Base-by-base conservation (phyloP, 345 rosid genomes). In the Arabidopsis suecica region DNA sequence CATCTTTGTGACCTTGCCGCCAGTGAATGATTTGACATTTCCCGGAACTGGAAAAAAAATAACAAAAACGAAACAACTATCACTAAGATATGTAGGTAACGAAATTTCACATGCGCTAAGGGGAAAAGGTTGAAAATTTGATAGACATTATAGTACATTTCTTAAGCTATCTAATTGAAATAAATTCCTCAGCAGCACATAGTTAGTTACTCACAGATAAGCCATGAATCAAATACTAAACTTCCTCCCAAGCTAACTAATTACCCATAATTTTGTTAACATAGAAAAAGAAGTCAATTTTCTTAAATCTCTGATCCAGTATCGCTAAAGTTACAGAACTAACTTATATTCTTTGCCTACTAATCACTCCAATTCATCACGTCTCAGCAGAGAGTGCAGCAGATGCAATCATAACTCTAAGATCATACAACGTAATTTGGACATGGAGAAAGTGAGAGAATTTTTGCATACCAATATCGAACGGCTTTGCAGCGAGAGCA, bases 1-100 rank as follows among this genome's bases (percentile, higher is more conserved):
- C 92, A 68, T 90, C 88, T 84, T 85, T 91, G 79, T 94, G 99
- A 75, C 98, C 99, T 88, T 89, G 96, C 67, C 98, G 82, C 99
- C 99, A 95, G 72, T 92, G 98, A 49, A 87, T 78, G 74, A 92
- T 83, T 83, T 95, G 99, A 82, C 99, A 95, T 81, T 87, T 83
- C 2, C 89, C 86, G 50, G 99, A 92, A 79, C 99, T 95, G 83
- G 6, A 33, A 5, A 49, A 33, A 36, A 5, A 30, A 38, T 25
- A 65, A 1, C 28, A 18, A 70, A 33, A 36, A 56, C 25, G 71
- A 72, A 62, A 72, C 18, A 5, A 59, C 42, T 7, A 76, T 36
- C 50, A 68, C 70, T 36, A n/a, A 38, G 28, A 74, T 10, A 42
- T 38, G 61, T 37, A 37, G 38, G 11, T 25, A 58, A 37, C 5